Base-by-base conservation (phyloP, 129 eudicot genomes). In the Centaurea solstitialis region DNA sequence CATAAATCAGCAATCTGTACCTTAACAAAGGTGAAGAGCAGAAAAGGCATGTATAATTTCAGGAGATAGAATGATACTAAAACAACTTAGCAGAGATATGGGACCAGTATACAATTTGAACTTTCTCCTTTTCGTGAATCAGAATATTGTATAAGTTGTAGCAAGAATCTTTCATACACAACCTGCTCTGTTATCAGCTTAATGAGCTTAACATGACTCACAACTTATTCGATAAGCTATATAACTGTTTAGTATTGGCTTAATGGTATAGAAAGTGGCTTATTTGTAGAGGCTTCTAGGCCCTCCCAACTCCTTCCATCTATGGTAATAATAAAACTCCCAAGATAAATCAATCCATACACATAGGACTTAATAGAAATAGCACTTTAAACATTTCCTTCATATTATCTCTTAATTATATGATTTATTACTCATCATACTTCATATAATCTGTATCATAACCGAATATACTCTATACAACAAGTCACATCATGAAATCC, bases 391-490 rank as follows among this genome's bases (percentile, higher is more conserved):
- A 35, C 33, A 30, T 66, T n/a, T 18, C 24, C 24, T 72, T 71
- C 23, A 50, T 57, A 9, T 37, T 9, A 40, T 43, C 57, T 17
- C 23, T 40, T 22, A 40, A 37, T 21, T 12, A 40, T 38, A 65
- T 74, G 75, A 65, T 81, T 39, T 37, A 23, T 30, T 68, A 20
- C 68, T 5, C 21, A n/a, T n/a, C 12, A 40, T 33, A 59, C 7
- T 10, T 26, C 12, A 40, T 33, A 75, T 1, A 41, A 39, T 23
- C 28, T 15, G 37, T 17, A 62, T 69, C 45, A 23, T 33, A 33
- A 12, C 47, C 73, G 67, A 18, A 81, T 74, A 74, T 75, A 66
- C 74, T 69, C 35, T 9, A 80, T 24, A 33, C 47, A 39, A 21
- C 15, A 20, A 26, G 13, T 21, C 28, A 30, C 30, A 18, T 64